A percentile compares a stretch with the other conserved stretches of the same genome.
phyloP scores from a whole-genome alignment of 2,329 filamentous ascomycete genomes.

The Fusarium cyanostomum region DNA sequence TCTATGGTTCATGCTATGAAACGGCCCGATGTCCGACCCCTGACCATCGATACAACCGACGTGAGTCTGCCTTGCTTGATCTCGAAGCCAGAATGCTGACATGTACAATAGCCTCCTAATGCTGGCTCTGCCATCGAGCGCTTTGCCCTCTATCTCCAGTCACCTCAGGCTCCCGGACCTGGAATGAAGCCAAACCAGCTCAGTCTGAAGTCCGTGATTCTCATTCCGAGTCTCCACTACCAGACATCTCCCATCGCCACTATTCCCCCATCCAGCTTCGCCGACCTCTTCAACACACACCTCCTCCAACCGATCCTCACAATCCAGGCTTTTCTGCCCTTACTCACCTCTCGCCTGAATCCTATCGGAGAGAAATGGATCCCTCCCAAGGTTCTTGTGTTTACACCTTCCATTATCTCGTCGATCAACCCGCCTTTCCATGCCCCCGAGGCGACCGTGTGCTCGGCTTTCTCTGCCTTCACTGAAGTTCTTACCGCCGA shows the following conservation, averaged over 20 bases:
- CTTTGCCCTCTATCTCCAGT: constrained; percentile 76
- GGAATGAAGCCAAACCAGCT: constrained; percentile 80
- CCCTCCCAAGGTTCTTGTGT: constrained; percentile 75
- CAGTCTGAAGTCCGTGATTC: constrained; percentile 79
- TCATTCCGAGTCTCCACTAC: constrained; percentile 84
- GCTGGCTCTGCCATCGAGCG: constrained; percentile 75
- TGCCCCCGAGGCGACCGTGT: constrained; percentile 86
- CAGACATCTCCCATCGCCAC: constrained; percentile 86
- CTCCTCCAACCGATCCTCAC: constrained; percentile 89
- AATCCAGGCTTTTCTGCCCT: constrained; percentile 87
- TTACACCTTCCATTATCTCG: constrained; percentile 83
- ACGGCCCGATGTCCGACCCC: constrained; percentile 81
- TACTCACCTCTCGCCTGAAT: constrained; percentile 71
- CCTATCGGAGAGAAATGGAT: constrained; percentile 60
- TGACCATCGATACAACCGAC: constrained; percentile 85
- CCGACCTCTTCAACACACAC: constrained; percentile 91
- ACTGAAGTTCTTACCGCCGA: constrained; percentile 83
- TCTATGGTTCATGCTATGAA: constrained; percentile 77
- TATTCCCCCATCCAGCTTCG: constrained; percentile 83
- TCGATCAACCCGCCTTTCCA: constrained; percentile 83
- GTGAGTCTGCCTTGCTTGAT: constrained; percentile 55
- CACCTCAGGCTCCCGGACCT: constrained; percentile 79
- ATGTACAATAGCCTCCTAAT: constrained; percentile 66
- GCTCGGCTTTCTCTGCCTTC: constrained; percentile 86
- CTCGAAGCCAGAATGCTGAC: constrained; percentile 11